These are phyloP conservation scores for Talaromyces wortmannii DNA, from an alignment of 495 filamentous ascomycete species.

Conservation along the genomic window DNA sequence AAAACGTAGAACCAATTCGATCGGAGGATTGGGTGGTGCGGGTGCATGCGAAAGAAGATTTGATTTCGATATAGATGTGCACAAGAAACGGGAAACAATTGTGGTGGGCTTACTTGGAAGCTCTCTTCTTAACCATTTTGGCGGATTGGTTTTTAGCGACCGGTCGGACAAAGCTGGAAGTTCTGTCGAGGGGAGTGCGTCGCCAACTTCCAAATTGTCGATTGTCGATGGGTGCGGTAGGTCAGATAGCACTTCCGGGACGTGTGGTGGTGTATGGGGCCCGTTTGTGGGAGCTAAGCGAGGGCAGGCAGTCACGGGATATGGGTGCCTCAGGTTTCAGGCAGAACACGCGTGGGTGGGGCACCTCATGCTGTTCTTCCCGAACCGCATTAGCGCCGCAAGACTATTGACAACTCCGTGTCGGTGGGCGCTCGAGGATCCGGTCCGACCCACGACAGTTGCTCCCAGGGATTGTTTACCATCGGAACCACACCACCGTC, in stretches of 20 bases:
- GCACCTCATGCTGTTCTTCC: neutral
- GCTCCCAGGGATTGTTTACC: slow-evolving; percentile 4
- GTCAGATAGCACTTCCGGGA: neutral
- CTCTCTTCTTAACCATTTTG: slow-evolving; percentile 99
- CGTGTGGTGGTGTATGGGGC: slow-evolving; percentile 8
- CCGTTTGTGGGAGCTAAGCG: slow-evolving; percentile 40
- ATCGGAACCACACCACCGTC: neutral
- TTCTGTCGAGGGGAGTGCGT: slow-evolving; percentile 29
- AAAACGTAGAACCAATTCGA: neutral
- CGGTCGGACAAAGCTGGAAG: slow-evolving; percentile 29
- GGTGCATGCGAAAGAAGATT: neutral
- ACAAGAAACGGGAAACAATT: neutral
- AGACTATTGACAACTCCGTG: neutral
- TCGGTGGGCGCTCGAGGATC: neutral
- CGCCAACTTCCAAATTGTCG: slow-evolving; percentile 6
- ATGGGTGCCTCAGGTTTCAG: slow-evolving; percentile 8
- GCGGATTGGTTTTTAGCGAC: slow-evolving; percentile 46
- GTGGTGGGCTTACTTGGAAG: slow-evolving; percentile 70
- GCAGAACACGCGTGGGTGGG: neutral
- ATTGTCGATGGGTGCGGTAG: slow-evolving; percentile 1
- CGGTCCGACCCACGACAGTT: neutral
- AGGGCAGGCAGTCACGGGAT: slow-evolving; percentile 25
- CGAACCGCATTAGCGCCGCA: neutral
- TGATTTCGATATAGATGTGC: slow-evolving; percentile 2
- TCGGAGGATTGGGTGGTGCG: neutral